phyloP scores from a whole-genome alignment of 2,329 filamentous ascomycete genomes.

The Aspergillus spinulosporus region DNA sequence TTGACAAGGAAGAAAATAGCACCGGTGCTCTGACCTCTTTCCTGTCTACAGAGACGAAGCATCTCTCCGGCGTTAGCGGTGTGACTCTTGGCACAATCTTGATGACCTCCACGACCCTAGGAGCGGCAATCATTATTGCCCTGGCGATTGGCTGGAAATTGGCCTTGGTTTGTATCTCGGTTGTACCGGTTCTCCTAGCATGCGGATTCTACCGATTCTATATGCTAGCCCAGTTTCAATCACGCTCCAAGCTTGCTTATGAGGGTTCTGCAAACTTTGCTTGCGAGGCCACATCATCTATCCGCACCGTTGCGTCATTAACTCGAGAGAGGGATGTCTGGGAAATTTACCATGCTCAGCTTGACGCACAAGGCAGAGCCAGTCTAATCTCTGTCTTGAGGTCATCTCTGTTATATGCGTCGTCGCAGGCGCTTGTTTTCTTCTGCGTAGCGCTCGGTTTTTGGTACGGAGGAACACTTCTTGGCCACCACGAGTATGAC shows the following conservation, averaged over 20 bases:
- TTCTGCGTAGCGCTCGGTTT: conserved; percentile 83
- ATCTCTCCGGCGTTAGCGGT: conserved; percentile 83
- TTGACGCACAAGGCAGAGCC: conserved; percentile 65
- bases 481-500: conserved; percentile 68
- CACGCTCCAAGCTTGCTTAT: conserved; percentile 76
- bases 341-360: conserved; percentile 65
- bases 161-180: conserved; percentile 76
- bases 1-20: conserved; percentile 85
- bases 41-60: conserved; percentile 84
- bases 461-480: conserved; percentile 83
- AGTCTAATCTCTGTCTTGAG: conserved; percentile 73
- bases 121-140: conserved; percentile 69
- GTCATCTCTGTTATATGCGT: conserved; percentile 77
- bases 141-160: conserved; percentile 85
- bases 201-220: conserved; percentile 87
- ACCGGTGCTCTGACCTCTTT: conserved; percentile 86
- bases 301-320: conserved; percentile 87
- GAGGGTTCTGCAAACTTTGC: conserved; percentile 80
- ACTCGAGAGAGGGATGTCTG: conserved; percentile 84
- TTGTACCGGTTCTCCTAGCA: conserved; percentile 72
- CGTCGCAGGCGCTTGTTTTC: conserved; percentile 81
- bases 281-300: conserved; percentile 89
- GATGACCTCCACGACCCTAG: conserved; percentile 74
- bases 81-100: conserved; percentile 83
- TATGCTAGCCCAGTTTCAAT: conserved; percentile 76